Conservation (phyloP, 352 stramenopile species). For the Globisporangium recalcitrans region DNA sequence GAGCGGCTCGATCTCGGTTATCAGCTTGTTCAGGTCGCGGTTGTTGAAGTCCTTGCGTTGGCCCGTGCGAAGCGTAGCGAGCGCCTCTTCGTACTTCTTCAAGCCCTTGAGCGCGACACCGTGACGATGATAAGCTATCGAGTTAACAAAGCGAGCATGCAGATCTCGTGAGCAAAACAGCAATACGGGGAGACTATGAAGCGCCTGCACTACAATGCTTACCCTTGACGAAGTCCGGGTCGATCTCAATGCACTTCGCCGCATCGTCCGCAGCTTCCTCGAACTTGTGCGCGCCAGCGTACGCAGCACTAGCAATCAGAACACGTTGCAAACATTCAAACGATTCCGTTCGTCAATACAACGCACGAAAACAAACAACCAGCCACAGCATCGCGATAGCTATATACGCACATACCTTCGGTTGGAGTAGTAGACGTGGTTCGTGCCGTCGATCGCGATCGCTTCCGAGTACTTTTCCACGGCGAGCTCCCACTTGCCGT, state of each 20-base stretch:
- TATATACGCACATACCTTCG: constrained; percentile 38
- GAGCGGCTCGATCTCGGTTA: constrained; percentile 78
- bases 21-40: constrained; percentile 74
- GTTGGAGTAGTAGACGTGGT: constrained; percentile 95
- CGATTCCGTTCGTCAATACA: neutral
- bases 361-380: neutral
- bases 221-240: constrained; percentile 93
- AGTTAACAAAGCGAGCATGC: no score
- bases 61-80: constrained; percentile 64
- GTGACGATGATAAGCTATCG: constrained; percentile 93
- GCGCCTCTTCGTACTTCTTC: constrained; percentile 73
- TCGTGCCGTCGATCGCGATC: constrained; percentile 79
- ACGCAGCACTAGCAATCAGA: constrained; percentile 47
- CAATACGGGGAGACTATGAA: no score
- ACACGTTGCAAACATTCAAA: neutral
- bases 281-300: constrained; percentile 58
- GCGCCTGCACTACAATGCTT: neutral
- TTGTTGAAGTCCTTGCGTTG: constrained; percentile 85
- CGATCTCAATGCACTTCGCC: constrained; percentile 87
- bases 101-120: constrained; percentile 89
- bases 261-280: constrained; percentile 85
- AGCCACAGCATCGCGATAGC: neutral
- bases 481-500: constrained; percentile 81
- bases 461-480: constrained; percentile 93
- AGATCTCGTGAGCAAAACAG: constrained; percentile 10